phyloP scores from a whole-genome alignment of 2,329 filamentous ascomycete species.

The Knufia fluminis region DNA sequence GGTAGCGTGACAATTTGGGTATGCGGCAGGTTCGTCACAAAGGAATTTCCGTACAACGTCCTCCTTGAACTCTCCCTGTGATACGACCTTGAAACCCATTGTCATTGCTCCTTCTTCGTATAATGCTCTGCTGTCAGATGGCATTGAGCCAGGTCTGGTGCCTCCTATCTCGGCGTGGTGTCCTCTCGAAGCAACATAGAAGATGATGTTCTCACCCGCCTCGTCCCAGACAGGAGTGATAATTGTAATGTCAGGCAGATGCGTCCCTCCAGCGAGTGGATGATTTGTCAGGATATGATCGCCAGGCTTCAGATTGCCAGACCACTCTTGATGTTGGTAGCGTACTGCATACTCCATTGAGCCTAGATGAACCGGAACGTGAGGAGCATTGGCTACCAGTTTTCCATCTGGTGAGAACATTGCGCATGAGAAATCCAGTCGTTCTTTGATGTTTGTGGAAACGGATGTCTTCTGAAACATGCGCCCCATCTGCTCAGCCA shows the following conservation, averaged over 20 bases:
- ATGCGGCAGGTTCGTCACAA: slow-evolving; percentile 61
- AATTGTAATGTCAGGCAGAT: slow-evolving; percentile 74
- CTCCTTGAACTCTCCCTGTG: slow-evolving; percentile 58
- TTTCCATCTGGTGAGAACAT: slow-evolving; percentile 64
- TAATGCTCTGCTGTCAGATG: slow-evolving; percentile 60
- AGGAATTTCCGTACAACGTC: slow-evolving; percentile 62
- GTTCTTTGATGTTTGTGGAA: slow-evolving; percentile 66
- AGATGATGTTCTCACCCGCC: slow-evolving; percentile 60
- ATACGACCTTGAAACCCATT: slow-evolving; percentile 48
- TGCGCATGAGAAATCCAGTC: slow-evolving; percentile 68
- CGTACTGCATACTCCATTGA: slow-evolving; percentile 72
- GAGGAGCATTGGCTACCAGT: slow-evolving; percentile 66
- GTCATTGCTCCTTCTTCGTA: slow-evolving; percentile 58
- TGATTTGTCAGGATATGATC: slow-evolving; percentile 80
- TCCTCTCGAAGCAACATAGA: slow-evolving; percentile 71
- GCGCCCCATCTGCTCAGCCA: slow-evolving; percentile 51
- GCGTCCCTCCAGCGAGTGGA: slow-evolving; percentile 73
- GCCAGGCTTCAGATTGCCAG: slow-evolving; percentile 64
- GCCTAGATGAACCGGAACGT: slow-evolving; percentile 68
- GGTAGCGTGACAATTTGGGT: slow-evolving; percentile 68
- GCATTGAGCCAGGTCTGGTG: slow-evolving; percentile 75
- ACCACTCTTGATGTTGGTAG: slow-evolving; percentile 69
- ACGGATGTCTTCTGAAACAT: slow-evolving; percentile 48
- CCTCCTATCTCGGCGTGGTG: slow-evolving; percentile 82
- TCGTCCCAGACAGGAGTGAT: slow-evolving; percentile 66